Evolutionary conservation across 805 yeast species (phyloP).

Genomic region (Saccharomycopsis oosterbeekiorum): DNA sequence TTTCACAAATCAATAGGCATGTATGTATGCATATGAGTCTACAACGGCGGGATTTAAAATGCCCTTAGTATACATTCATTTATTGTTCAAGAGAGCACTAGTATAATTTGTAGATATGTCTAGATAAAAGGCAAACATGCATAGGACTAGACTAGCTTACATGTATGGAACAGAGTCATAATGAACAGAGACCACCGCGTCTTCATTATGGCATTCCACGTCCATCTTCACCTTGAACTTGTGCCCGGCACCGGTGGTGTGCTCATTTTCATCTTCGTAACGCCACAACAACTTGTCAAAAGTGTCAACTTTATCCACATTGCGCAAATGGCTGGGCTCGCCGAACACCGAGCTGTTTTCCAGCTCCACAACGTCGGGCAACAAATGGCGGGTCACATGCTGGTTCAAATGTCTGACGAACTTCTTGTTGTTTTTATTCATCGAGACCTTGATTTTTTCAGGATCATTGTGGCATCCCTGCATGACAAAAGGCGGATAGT

Average conservation of each 20-base stretch:
- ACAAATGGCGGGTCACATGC: slow-evolving; percentile 61
- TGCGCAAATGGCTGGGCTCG: slow-evolving; percentile 39
- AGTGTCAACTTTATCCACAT: slow-evolving; percentile 37
- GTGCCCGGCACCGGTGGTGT: slow-evolving; percentile 42
- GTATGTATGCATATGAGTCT: too few species aligned
- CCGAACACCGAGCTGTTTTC: slow-evolving; percentile 38
- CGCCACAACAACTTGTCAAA: slow-evolving; percentile 50
- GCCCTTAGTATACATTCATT: too few species aligned
- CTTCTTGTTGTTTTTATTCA: slow-evolving; percentile 61
- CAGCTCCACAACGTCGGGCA: slow-evolving; percentile 49
- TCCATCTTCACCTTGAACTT: slow-evolving; percentile 58
- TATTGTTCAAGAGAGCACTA: too few species aligned
- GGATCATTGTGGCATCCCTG: slow-evolving; percentile 58
- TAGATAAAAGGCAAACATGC: neutral
- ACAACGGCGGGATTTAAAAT: too few species aligned
- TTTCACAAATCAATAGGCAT: neutral
- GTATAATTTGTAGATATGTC: neutral
- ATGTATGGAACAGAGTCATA: slow-evolving; percentile 25
- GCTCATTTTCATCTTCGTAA: slow-evolving; percentile 47
- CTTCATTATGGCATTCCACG: slow-evolving; percentile 55
- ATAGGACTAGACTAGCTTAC: neutral
- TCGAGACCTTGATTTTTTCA: slow-evolving; percentile 62
- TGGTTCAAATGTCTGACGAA: slow-evolving; percentile 67
- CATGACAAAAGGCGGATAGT: slow-evolving; percentile 66
- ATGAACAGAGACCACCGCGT: slow-evolving; percentile 58